These are phyloP conservation scores for Aspergillus fumigatus DNA, from an alignment of 2,329 filamentous ascomycete genomes.

Conservation along the genomic window DNA sequence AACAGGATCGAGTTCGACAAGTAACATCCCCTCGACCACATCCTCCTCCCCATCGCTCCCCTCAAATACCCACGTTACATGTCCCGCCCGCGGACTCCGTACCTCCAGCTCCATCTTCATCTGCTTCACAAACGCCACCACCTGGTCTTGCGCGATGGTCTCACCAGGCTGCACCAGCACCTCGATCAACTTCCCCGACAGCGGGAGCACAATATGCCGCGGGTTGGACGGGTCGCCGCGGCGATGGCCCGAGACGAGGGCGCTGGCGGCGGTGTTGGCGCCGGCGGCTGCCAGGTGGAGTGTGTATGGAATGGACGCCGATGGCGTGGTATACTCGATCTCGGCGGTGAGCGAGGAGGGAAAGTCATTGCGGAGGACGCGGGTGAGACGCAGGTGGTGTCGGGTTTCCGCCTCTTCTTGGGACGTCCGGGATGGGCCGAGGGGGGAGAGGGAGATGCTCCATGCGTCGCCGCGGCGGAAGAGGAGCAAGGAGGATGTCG, in stretches of 20 bases:
- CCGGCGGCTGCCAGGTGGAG: slow-evolving; percentile 44
- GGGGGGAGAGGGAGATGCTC: slow-evolving; percentile 47
- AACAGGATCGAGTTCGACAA: slow-evolving; percentile 42
- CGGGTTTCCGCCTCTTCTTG: slow-evolving; percentile 21
- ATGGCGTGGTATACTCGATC: slow-evolving; percentile 44
- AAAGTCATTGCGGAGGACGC: slow-evolving; percentile 57
- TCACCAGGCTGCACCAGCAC: slow-evolving; percentile 53
- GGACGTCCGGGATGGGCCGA: slow-evolving; percentile 2
- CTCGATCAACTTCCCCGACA: slow-evolving; percentile 58
- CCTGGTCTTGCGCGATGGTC: slow-evolving; percentile 46
- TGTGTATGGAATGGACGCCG: slow-evolving; percentile 39
- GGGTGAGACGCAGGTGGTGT: slow-evolving; percentile 52
- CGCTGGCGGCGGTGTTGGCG: slow-evolving; percentile 38
- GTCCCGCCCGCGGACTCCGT: slow-evolving; percentile 45
- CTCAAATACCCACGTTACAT: slow-evolving; percentile 49
- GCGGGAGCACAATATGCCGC: slow-evolving; percentile 52
- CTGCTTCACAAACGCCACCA: slow-evolving; percentile 57
- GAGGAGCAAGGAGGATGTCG: slow-evolving; percentile 32
- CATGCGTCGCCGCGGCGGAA: slow-evolving; percentile 59
- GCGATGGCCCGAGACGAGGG: slow-evolving; percentile 38
- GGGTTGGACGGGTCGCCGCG: slow-evolving; percentile 48
- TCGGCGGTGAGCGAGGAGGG: slow-evolving; percentile 52
- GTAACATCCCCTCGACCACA: slow-evolving; percentile 52
- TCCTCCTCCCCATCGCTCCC: slow-evolving; percentile 49
- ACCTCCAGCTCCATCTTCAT: slow-evolving; percentile 70